Base-by-base conservation (phyloP, 1,284 basidiomycete species). In the Cystobasidium sp. region DNA sequence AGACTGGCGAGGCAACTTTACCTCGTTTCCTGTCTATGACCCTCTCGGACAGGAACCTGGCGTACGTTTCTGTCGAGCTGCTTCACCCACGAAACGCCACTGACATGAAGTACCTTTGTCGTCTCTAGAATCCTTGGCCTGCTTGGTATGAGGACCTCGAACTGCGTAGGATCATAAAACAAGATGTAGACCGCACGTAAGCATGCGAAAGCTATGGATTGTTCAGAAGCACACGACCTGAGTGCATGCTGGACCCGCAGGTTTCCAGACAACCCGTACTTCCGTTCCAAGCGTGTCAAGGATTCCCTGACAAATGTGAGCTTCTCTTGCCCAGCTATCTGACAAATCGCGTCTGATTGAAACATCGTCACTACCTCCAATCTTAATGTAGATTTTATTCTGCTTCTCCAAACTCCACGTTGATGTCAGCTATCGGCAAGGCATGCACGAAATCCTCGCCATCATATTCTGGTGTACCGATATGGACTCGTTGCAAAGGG, bases 401-500 rank as follows among this genome's bases (percentile, higher is more conserved):
- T 83, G 97, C 22, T 91, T 91, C 80, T 88, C 90, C 20, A 85
- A 87, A 51, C 87, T 88, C 80, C 88, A 94, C 82, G 37, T 90
- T 0, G 86, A 89, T 64, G 88, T 94, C 22, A 93, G 93, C 41
- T 97, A 97, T 81, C 87, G 94, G 43, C 91, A 96, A 86, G 94
- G 94, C 62, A 97, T 97, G 94, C 94, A 97, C 81, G 94, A 97
- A 81, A 84, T 97, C 5, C 86, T 96, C 7, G 94, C 93, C 0
- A 90, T 92, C 0, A 82, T 96, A 43, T 90, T 92, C 78, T 88
- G 90, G 80, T 89, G 89, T 1, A 85, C 93, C 68, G 91, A 95
- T 81, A 90, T 87, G 78, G 94, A 97, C 83, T 90, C 93, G 0
- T 81, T 91, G 18, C 76, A 83, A 3, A 0, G 39, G 55, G 1